Conservation (phyloP, 257 asterid species). For the Ajuga chamaepitys region DNA sequence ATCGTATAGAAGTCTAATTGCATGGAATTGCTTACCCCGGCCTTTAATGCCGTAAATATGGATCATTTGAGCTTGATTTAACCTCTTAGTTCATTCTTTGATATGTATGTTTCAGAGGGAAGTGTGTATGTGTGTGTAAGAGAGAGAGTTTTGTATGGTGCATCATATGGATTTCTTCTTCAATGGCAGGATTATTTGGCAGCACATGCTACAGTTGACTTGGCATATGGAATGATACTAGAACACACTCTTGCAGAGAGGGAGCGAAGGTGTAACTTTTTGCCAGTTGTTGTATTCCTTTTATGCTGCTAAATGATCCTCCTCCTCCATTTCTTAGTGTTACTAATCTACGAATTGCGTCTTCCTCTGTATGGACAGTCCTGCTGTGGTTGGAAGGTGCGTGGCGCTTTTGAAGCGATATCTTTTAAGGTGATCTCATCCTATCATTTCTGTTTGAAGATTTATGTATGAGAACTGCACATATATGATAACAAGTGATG, state of each 20-base stretch:
- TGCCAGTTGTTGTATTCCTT: constrained; percentile 1
- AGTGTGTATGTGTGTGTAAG: too few relatives aligned
- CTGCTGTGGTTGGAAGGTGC: constrained; percentile 98
- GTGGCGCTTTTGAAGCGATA: constrained; percentile 88
- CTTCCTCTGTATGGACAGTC: constrained; percentile 48
- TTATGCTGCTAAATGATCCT: not conserved
- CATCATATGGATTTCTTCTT: constrained; percentile 19
- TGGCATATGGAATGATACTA: constrained; percentile 89
- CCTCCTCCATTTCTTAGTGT: not conserved
- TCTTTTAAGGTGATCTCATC: constrained; percentile 68
- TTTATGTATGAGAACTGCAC: not conserved
- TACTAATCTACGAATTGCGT: constrained; percentile 12
- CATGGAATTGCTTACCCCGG: not conserved
- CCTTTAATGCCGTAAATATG: constrained; percentile 1
- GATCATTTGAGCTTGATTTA: constrained; percentile 1
- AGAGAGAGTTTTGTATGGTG: not conserved
- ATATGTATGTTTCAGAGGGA: not conserved
- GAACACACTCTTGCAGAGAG: constrained; percentile 98
- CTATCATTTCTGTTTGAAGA: constrained; percentile 5
- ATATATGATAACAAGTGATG: not conserved
- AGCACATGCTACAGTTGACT: constrained; percentile 58
- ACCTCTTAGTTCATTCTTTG: constrained; percentile 3
- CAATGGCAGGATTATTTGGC: constrained; percentile 85
- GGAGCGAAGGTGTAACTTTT: constrained; percentile 79
- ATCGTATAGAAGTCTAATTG: not conserved